phyloP scores from a whole-genome alignment of 345 rosid genomes.

The Hirschfeldia incana region DNA sequence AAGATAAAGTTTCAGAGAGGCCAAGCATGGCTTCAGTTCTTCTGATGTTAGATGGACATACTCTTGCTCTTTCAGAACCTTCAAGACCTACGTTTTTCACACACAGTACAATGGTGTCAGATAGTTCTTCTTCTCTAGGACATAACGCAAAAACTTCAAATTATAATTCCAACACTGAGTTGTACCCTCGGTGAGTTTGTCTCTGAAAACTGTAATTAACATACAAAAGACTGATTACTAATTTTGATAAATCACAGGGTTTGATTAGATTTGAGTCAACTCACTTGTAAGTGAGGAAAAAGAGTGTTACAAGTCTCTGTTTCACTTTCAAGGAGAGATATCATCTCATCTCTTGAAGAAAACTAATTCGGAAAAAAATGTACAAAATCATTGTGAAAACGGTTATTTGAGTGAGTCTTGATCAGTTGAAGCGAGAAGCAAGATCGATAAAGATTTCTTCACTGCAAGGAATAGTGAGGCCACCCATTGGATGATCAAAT shows the following conservation, averaged over 20 bases:
- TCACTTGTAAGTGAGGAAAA: conserved; percentile 37
- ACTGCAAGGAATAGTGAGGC: conserved; percentile 48
- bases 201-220: neutral
- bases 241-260: no score
- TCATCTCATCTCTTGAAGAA: conserved; percentile 39
- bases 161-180: conserved; percentile 32
- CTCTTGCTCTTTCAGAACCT: conserved; percentile 44
- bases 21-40: conserved; percentile 57
- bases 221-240: neutral
- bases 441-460: conserved; percentile 44
- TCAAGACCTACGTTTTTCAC: conserved; percentile 48
- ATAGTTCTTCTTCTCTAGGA: conserved; percentile 34
- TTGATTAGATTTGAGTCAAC: conserved; percentile 30
- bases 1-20: conserved; percentile 51
- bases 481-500: conserved; percentile 47
- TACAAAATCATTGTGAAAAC: conserved; percentile 25
- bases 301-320: conserved; percentile 37
- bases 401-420: conserved; percentile 16
- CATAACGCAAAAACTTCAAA: conserved; percentile 29
- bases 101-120: neutral
- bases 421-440: conserved; percentile 38
- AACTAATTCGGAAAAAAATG: conserved; percentile 20
- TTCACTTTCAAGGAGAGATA: conserved; percentile 41
- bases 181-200: conserved; percentile 31
- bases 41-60: conserved; percentile 46